Conservation (phyloP, 2,329 filamentous ascomycete species). For the Pseudogymnoascus destructans region DNA sequence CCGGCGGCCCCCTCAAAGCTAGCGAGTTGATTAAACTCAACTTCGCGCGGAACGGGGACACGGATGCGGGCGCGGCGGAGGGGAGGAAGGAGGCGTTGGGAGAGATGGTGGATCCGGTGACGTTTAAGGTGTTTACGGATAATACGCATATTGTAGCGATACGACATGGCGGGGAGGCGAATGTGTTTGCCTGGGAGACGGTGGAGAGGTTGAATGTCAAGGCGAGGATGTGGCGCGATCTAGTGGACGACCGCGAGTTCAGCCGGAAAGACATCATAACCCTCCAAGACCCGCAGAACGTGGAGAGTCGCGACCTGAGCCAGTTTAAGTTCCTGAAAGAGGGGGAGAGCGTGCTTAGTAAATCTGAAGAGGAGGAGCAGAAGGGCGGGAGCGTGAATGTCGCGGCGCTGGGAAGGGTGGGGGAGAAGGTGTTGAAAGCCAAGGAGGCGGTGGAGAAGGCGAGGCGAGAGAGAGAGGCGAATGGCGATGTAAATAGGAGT, state of each 20-base stretch:
- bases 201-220: conserved; percentile 93
- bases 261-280: conserved; percentile 87
- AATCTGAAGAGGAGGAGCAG: conserved; percentile 56
- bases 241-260: conserved; percentile 80
- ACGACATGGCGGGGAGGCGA: conserved; percentile 66
- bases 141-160: conserved; percentile 95
- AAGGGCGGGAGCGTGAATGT: conserved; percentile 62
- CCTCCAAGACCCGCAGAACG: conserved; percentile 87
- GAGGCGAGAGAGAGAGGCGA: conserved; percentile 55
- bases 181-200: conserved; percentile 94
- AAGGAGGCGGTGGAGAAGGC: conserved; percentile 91
- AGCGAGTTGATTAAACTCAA: conserved; percentile 81
- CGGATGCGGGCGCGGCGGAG: conserved; percentile 30
- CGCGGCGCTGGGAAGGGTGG: conserved; percentile 62
- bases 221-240: conserved; percentile 85
- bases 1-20: conserved; percentile 63
- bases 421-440: conserved; percentile 74
- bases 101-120: conserved; percentile 91
- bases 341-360: conserved; percentile 55
- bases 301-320: conserved; percentile 68
- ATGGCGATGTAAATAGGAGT: conserved; percentile 43
- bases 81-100: conserved; percentile 42
- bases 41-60: conserved; percentile 80
- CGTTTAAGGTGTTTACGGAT: conserved; percentile 94
- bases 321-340: conserved; percentile 84